Conservation (phyloP, 768 basidiomycete genomes). For the Obba rivulosa region DNA sequence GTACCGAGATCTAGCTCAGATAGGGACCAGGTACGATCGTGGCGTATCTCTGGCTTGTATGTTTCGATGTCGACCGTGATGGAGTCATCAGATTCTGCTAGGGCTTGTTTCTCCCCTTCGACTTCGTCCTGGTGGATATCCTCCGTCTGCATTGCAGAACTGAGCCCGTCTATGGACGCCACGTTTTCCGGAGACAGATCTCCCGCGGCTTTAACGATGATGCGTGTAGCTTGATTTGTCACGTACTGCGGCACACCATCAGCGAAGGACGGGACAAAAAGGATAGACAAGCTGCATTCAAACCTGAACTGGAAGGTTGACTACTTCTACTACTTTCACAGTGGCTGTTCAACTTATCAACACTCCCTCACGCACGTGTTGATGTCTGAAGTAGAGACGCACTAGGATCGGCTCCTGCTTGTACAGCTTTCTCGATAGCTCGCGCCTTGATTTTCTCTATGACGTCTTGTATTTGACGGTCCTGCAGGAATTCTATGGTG, state of each 20-base stretch:
- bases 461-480: slow-evolving; percentile 24
- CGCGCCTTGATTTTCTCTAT: slow-evolving; percentile 25
- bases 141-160: neutral
- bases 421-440: slow-evolving; percentile 30
- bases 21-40: slow-evolving; percentile 15
- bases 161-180: neutral
- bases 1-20: slow-evolving; percentile 26
- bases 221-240: slow-evolving; percentile 43
- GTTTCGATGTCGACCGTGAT: slow-evolving; percentile 13
- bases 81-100: neutral
- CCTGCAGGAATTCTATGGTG: slow-evolving; percentile 32
- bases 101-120: slow-evolving; percentile 10
- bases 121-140: neutral
- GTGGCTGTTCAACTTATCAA: slow-evolving; percentile 31
- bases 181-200: slow-evolving; percentile 30
- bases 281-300: slow-evolving; percentile 9
- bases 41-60: slow-evolving; percentile 18
- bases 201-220: slow-evolving; percentile 60
- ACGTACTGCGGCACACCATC: slow-evolving; percentile 40
- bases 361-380: neutral
- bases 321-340: slow-evolving; percentile 50
- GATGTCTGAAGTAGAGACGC: slow-evolving; percentile 15
- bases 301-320: slow-evolving; percentile 48
- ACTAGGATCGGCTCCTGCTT: slow-evolving; percentile 30
- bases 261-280: no score